Base-by-base conservation (phyloP, 1,284 basidiomycete species). In the Xanthoconium separans region DNA sequence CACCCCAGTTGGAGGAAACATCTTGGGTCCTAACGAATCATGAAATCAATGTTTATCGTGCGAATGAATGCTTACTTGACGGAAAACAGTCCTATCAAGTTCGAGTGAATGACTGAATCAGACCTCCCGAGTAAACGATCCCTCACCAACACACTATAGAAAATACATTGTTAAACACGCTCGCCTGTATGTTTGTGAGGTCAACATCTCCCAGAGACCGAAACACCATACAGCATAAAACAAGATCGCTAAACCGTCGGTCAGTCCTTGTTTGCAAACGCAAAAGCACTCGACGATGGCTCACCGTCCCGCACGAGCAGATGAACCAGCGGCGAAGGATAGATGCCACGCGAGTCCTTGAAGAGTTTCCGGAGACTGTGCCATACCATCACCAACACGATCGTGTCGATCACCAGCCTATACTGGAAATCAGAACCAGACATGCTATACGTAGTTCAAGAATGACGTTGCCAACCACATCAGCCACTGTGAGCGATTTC, bases 11-110 rank as follows among this genome's bases (percentile, higher is more conserved):
- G 12, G 29, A 56, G 34, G 29, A 53, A 12, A 29, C 13, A 41
- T 42, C 34, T 56, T 27, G 60, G 57, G 30, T 53, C 43, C 57
- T 59, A 27, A 47, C 37, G 5, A 22, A 51, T 15, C 11, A 15
- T 15, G 12, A 4, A 15, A 33, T 15, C 8, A 12, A 15, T 15
- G 11, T 15, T 3, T 11, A 33, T 12, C 4, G 33, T 15, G 12
- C 11, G 33, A 11, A 15, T 11, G 15, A 33, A 12, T 15, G 15
- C 33, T 9, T 15, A 33, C 33, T 11, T 11, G 11, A 33, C 33
- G 11, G 33, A 15, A 33, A 3, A 33, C 33, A 12, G 33, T 12
- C 33, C 11, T 33, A 11, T 15, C 33, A 15, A 27, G 27, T 33
- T 11, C 15, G 8, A 12, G 33, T 15, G 15, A 13, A 13, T 15